A percentile compares a stretch with the other conserved stretches of the same genome.
Evolutionary conservation across 805 yeast genomes (phyloP).

Genomic region (Saturnispora quitensis): DNA sequence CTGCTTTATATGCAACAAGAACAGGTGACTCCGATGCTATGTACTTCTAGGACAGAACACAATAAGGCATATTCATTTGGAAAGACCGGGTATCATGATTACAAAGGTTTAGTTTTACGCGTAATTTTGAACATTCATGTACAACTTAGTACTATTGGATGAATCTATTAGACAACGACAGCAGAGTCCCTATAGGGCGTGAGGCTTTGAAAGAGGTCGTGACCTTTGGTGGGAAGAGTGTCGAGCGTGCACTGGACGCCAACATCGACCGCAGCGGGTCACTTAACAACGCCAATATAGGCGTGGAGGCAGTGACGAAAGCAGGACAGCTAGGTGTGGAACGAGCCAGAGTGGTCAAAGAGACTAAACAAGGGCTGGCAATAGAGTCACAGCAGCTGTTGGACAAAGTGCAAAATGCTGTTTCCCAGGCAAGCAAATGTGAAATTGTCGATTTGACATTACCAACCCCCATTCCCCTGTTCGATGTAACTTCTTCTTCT

Average conservation of each 20-base stretch:
- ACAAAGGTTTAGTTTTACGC: neutral
- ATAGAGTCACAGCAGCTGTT: neutral
- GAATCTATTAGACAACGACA: slow-evolving; percentile 1
- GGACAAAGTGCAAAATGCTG: neutral
- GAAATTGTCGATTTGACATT: neutral
- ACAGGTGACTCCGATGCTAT: no score
- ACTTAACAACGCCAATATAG: neutral
- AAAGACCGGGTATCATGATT: no score
- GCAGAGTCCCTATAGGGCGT: neutral
- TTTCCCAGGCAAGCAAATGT: neutral
- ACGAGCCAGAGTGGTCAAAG: neutral
- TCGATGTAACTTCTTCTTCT: neutral
- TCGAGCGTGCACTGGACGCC: neutral
- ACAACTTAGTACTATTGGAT: neutral
- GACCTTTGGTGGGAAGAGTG: neutral
- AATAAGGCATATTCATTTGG: no score
- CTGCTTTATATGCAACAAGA: no score
- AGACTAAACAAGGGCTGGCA: neutral
- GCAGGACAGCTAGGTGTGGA: neutral
- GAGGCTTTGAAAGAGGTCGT: neutral
- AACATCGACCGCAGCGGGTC: neutral
- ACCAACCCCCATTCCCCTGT: neutral
- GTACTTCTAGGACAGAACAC: no score
- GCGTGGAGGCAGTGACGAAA: neutral
- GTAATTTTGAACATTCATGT: neutral